Percentiles rank a stretch among this genome's conserved stretches.
phyloP scores from a whole-genome alignment of 306 rosid genomes.

The Vachellia pachyceras region DNA sequence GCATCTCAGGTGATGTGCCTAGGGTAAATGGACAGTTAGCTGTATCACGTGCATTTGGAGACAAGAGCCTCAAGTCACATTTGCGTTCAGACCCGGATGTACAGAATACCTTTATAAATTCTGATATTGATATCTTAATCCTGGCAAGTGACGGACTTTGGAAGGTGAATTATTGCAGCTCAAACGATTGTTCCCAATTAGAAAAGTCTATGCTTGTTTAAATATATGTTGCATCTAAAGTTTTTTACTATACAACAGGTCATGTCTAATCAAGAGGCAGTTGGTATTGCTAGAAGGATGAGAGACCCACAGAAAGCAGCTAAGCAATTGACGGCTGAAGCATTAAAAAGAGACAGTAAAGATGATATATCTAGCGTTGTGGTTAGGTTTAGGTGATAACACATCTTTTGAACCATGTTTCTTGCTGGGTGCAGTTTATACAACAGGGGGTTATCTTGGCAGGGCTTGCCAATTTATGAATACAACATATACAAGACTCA shows the following conservation, averaged over 20 bases:
- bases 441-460: constrained; percentile 46
- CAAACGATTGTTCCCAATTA: not conserved
- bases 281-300: constrained; percentile 66
- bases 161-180: constrained; percentile 54
- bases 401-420: constrained; percentile 36
- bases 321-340: constrained; percentile 62
- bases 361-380: constrained; percentile 77
- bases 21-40: constrained; percentile 80
- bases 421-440: constrained; percentile 45
- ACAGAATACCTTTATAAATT: constrained; percentile 38
- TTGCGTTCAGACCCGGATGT: constrained; percentile 74
- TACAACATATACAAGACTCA: constrained; percentile 32
- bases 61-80: constrained; percentile 76
- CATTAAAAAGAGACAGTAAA: constrained; percentile 73
- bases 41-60: constrained; percentile 82
- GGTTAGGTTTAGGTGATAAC: constrained; percentile 61
- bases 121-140: constrained; percentile 51
- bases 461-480: constrained; percentile 38
- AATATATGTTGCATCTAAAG: not conserved
- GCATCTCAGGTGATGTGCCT: constrained; percentile 66
- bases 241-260: constrained; percentile 48
- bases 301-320: constrained; percentile 75
- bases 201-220: not conserved
- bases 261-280: constrained; percentile 80
- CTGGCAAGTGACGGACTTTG: constrained; percentile 82